Base-by-base conservation (phyloP, 768 basidiomycete genomes). In the Hortiboletus flavorubellus region DNA sequence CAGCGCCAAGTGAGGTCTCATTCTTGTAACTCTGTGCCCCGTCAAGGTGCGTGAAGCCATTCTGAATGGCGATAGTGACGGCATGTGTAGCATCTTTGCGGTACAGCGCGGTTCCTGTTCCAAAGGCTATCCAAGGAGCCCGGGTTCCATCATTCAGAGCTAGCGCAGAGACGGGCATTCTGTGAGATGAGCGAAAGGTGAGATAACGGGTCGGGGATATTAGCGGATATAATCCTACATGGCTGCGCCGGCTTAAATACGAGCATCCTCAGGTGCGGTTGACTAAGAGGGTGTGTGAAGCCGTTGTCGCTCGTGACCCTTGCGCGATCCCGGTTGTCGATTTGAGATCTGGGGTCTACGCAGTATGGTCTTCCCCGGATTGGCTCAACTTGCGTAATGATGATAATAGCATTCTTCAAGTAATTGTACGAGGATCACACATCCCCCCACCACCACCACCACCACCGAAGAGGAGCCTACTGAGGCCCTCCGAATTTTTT, bases 11-110 rank as follows among this genome's bases (percentile, higher is more conserved):
- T 1, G 73, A 72, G 1, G 75, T 74, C 63, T 86, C 85, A 56
- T 87, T 87, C 8, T 53, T 53, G 66, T 87, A 87, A 48, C 70
- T 48, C 63, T 85, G 84, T 4, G 84, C 84, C n/a, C 82, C 80
- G 62, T 87, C 85, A n/a, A 87, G 74, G 63, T 87, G 85, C 12
- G 73, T 80, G 60, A 85, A 76, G 3, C 81, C 81, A 44, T 72
- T 76, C n/a, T 76, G 71, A 49, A 87, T 80, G 18, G 86, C 86
- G 21, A 66, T 55, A 37, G 61, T 68, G 44, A 82, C 72, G 4
- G 71, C 61, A 0, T 55, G 14, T 23, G 72, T 58, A 11, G 77
- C 80, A 57, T 85, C 79, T 56, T 74, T 74, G 12, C 54, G 49
- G 52, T 61, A 81, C 15, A 81, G 69, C 2, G 82, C 82, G 2